Evolutionary conservation across 257 asterid genomes (phyloP), one percentile per base, ranked within the genome.

Genomic region (Jacaranda mimosifolia): DNA sequence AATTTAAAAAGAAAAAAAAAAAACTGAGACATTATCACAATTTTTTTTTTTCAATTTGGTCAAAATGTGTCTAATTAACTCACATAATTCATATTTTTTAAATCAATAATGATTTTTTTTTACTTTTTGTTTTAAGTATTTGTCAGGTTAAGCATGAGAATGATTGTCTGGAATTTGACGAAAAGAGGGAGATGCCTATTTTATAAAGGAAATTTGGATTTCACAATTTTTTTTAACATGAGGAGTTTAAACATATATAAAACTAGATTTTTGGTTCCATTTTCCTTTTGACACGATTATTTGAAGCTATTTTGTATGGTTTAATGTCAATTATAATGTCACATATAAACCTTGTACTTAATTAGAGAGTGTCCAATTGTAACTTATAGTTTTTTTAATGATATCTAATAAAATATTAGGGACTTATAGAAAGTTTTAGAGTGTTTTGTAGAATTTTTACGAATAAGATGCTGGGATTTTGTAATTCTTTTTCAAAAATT

Each of bases 211-310:
- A 11, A 21, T 15, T 69, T 21, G 46, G 26, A 21, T 60, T n/a
- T 35, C 62, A 38, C 36, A 73, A 73, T 51, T 19, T 78, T 68
- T 77, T 82, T 77, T 77, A 59, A 79, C 80, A 72, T 58, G 65
- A 87, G 71, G 51, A 45, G 45, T 38, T 42, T 52, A 71, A 12
- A 39, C 6, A 56, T 17, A 39, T 26, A 53, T 40, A 71, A 17
- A 39, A 18, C 39, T 53, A 38, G 53, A 62, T 46, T 60, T 59
- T 45, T 60, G 46, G 73, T 52, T 75, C 40, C 56, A 40, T 26
- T 67, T 51, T 52, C 66, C 66, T 45, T 75, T 75, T 63, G 55
- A 39, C 17, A 49, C 64, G 79, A 64, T 63, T 63, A 39, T 52
- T 40, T 55, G 14, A 49, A 19, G 38, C 39, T 46, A 62, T 51